phyloP scores from a whole-genome alignment of 2,329 filamentous ascomycete species.

The Diplodia intermedia region DNA sequence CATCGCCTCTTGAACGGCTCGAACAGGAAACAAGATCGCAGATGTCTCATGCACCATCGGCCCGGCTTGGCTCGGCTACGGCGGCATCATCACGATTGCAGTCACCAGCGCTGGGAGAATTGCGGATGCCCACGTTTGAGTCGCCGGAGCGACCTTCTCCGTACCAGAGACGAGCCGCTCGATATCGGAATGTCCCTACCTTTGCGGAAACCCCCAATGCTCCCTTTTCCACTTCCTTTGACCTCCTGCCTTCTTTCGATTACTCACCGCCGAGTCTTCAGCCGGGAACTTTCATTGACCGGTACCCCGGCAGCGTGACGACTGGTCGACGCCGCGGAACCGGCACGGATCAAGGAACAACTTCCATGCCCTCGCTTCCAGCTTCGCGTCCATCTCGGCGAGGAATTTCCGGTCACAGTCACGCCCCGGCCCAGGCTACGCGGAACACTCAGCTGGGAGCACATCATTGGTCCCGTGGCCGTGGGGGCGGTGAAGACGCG shows the following conservation, averaged over 20 bases:
- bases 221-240: slow-evolving; percentile 23
- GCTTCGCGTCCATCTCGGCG: slow-evolving; percentile 23
- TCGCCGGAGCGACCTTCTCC: slow-evolving; percentile 31
- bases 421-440: slow-evolving; percentile 15
- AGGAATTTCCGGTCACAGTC: slow-evolving; percentile 24
- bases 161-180: slow-evolving; percentile 21
- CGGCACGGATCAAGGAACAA: slow-evolving; percentile 15
- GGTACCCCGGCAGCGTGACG: slow-evolving; percentile 16
- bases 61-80: slow-evolving; percentile 9
- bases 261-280: slow-evolving; percentile 27
- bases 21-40: slow-evolving; percentile 26
- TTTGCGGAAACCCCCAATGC: slow-evolving; percentile 29
- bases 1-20: slow-evolving; percentile 30
- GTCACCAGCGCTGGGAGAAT: slow-evolving; percentile 3
- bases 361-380: slow-evolving; percentile 32
- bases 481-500: slow-evolving; percentile 6
- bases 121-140: slow-evolving; percentile 32
- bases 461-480: slow-evolving; percentile 8
- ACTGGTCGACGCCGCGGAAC: slow-evolving; percentile 18
- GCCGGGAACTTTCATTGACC: slow-evolving; percentile 26
- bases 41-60: slow-evolving; percentile 23
- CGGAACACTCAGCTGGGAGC: slow-evolving; percentile 9
- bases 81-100: slow-evolving; percentile 22
- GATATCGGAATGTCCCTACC: slow-evolving; percentile 24
- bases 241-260: slow-evolving; percentile 25